Conservation (phyloP, 345 rosid species). For the Populus simonii region DNA sequence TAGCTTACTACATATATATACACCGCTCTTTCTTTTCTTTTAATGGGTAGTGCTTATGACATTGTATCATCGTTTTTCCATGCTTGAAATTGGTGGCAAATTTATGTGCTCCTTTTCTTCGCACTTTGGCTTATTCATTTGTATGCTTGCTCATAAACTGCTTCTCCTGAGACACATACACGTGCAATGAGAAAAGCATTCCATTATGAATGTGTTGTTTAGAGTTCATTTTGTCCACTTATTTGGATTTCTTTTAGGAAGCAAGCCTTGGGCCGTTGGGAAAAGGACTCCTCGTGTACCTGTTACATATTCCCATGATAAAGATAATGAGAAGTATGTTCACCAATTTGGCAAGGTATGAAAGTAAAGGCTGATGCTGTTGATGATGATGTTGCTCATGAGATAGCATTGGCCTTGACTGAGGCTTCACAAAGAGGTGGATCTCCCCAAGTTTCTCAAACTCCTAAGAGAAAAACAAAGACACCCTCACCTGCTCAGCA, state of each 20-base stretch:
- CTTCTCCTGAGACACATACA: background rate
- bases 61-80: background rate
- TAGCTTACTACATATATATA: background rate
- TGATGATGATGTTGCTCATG: conserved; percentile 77
- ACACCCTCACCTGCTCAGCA: conserved; percentile 45
- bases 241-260: conserved; percentile 43
- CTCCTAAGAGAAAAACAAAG: conserved; percentile 52
- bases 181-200: background rate
- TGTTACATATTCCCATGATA: conserved; percentile 52
- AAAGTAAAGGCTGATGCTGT: conserved; percentile 44
- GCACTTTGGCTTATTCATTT: background rate
- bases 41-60: background rate
- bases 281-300: conserved; percentile 87
- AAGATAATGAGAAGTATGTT: conserved; percentile 47
- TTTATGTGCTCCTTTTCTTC: background rate
- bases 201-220: conserved; percentile 1
- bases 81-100: background rate
- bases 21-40: background rate
- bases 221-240: conserved; percentile 20
- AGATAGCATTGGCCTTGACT: conserved; percentile 67
- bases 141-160: background rate
- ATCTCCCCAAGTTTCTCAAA: conserved; percentile 54
- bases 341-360: conserved; percentile 55
- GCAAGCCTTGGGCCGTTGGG: conserved; percentile 77
- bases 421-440: conserved; percentile 76